phyloP scores from a whole-genome alignment of 2,329 filamentous ascomycete genomes.

The Cercospora janseana region DNA sequence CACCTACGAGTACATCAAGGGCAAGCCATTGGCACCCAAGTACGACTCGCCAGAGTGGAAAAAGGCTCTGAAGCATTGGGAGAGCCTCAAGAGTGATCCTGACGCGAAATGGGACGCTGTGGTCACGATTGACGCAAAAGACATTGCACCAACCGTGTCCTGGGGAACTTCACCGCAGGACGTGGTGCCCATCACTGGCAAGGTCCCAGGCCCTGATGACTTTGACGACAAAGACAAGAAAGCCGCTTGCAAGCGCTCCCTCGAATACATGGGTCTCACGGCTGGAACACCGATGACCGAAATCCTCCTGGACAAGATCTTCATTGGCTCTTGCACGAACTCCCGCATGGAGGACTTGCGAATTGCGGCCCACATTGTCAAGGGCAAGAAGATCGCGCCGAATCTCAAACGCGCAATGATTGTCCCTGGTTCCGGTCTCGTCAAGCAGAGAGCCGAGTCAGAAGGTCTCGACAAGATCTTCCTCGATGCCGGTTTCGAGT shows the following conservation, averaged over 20 bases:
- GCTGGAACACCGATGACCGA: slow-evolving; percentile 88
- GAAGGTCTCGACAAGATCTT: slow-evolving; percentile 96
- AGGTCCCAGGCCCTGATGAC: slow-evolving; percentile 85
- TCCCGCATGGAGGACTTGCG: slow-evolving; percentile 93
- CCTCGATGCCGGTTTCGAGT: slow-evolving; percentile 87
- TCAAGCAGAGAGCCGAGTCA: slow-evolving; percentile 85
- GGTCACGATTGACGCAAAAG: slow-evolving; percentile 85
- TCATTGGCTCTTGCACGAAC: slow-evolving; percentile 98
- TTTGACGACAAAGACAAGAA: slow-evolving; percentile 80
- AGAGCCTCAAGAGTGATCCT: slow-evolving; percentile 77
- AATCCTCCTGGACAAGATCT: slow-evolving; percentile 90
- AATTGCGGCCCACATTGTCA: slow-evolving; percentile 78
- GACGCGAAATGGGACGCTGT: slow-evolving; percentile 87
- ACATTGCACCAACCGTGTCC: slow-evolving; percentile 88
- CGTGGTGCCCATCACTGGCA: slow-evolving; percentile 87
- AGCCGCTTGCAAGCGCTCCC: slow-evolving; percentile 71
- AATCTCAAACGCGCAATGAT: slow-evolving; percentile 96
- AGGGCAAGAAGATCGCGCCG: slow-evolving; percentile 79
- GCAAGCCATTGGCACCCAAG: slow-evolving; percentile 81
- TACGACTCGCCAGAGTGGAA: slow-evolving; percentile 85
- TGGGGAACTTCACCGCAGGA: slow-evolving; percentile 98
- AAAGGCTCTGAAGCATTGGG: slow-evolving; percentile 84
- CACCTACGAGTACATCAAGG: slow-evolving; percentile 94
- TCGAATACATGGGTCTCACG: slow-evolving; percentile 94
- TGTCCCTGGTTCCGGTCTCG: slow-evolving; percentile 89